Conservation (phyloP, 2,329 filamentous ascomycete genomes). For the Penicillium griseofulvum region DNA sequence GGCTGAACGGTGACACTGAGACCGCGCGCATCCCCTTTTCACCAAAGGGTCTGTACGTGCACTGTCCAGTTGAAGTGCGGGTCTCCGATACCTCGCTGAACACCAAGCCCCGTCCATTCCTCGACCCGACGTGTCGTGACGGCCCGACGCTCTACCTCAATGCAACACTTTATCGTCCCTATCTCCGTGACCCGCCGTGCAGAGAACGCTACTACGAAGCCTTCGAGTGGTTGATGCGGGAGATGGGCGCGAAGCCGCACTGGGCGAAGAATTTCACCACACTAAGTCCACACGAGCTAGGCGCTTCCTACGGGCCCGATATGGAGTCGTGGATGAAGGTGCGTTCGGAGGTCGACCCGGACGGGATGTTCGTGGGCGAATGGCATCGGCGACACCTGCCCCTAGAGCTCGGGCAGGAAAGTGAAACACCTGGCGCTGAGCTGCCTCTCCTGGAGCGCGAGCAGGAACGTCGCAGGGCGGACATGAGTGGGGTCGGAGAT, state of each 20-base stretch:
- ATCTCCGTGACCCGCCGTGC: constrained; percentile 73
- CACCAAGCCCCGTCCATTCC: constrained; percentile 56
- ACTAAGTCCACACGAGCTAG: constrained; percentile 57
- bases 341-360: constrained; percentile 68
- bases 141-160: constrained; percentile 84
- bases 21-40: constrained; percentile 74
- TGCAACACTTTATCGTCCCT: constrained; percentile 83
- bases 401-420: constrained; percentile 20
- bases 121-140: constrained; percentile 68
- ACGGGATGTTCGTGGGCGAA: constrained; percentile 84
- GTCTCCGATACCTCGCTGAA: constrained; percentile 66
- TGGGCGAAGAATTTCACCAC: constrained; percentile 89
- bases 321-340: constrained; percentile 66
- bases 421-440: constrained; percentile 15
- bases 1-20: constrained; percentile 74
- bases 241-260: constrained; percentile 77
- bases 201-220: constrained; percentile 77
- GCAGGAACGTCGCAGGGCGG: constrained; percentile 28
- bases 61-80: constrained; percentile 90
- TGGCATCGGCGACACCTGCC: constrained; percentile 77
- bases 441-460: constrained; percentile 48
- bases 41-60: constrained; percentile 75
- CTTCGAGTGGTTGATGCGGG: constrained; percentile 87
- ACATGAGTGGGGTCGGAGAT: constrained; percentile 35
- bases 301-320: constrained; percentile 66